Evolutionary conservation across 345 rosid genomes (phyloP).

Genomic region (Carallia brachiata): DNA sequence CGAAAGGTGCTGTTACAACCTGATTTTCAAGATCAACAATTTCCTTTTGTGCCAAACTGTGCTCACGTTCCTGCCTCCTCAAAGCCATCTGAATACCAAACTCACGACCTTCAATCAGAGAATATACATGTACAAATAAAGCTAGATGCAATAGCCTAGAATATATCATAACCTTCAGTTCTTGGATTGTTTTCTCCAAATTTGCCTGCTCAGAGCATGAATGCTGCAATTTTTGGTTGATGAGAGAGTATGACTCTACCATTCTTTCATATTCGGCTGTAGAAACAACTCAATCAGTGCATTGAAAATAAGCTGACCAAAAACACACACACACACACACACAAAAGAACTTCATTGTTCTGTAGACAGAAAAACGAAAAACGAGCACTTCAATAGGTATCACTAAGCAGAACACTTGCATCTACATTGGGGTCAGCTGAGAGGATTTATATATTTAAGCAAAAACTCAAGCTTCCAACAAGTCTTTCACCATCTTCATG

Average conservation of each 20-base stretch:
- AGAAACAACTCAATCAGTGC: slow-evolving; percentile 14
- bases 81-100: slow-evolving; percentile 58
- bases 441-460: too few species aligned
- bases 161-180: slow-evolving; percentile 54
- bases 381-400: too few species aligned
- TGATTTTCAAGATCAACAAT: slow-evolving; percentile 81
- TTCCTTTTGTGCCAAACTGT: slow-evolving; percentile 64
- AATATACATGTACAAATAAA: slow-evolving; percentile 4
- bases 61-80: slow-evolving; percentile 79
- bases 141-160: background rate
- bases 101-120: background rate
- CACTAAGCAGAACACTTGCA: too few species aligned
- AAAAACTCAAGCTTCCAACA: too few species aligned
- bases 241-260: slow-evolving; percentile 70
- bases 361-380: too few species aligned
- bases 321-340: too few species aligned
- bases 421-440: too few species aligned
- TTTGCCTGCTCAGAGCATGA: slow-evolving; percentile 63
- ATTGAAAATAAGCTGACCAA: background rate
- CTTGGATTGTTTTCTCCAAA: slow-evolving; percentile 67
- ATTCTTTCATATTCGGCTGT: slow-evolving; percentile 90
- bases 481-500: too few species aligned
- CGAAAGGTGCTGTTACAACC: slow-evolving; percentile 35
- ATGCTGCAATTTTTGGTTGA: slow-evolving; percentile 73
- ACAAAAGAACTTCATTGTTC: too few species aligned